Conservation (phyloP, 108 stramenopile genomes). For the Nannochloropsis gaditana region DNA sequence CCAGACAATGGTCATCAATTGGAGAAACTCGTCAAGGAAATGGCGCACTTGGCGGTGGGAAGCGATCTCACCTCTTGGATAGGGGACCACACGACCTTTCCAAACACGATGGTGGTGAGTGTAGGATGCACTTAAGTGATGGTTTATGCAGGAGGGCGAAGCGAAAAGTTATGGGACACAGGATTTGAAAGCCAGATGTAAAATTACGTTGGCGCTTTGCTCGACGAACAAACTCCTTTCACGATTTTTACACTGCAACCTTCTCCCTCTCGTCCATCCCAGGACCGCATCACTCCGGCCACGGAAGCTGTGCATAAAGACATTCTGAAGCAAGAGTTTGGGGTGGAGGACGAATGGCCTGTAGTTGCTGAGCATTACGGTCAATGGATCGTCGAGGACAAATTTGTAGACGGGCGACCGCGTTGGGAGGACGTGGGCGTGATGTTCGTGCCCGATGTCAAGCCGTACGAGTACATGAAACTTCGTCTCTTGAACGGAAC, state of each 20-base stretch:
- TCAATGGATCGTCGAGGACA: constrained; percentile 62
- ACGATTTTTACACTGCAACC: too few relatives aligned
- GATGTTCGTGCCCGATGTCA: constrained; percentile 54
- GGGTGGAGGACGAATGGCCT: constrained; percentile 54
- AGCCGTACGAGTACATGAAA: constrained; percentile 60
- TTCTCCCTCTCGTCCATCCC: background rate
- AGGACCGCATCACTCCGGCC: constrained; percentile 61
- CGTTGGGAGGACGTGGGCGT: constrained; percentile 42
- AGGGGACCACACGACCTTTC: constrained; percentile 55
- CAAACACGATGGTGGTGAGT: constrained; percentile 58
- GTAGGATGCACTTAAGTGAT: background rate
- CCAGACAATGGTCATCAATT: constrained; percentile 56
- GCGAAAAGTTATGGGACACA: background rate
- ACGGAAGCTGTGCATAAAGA: constrained; percentile 46
- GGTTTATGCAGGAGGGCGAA: background rate
- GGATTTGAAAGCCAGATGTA: background rate
- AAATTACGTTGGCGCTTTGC: too few relatives aligned
- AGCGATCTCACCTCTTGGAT: constrained; percentile 53
- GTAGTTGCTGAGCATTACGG: constrained; percentile 57
- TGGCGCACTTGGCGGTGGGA: constrained; percentile 31
- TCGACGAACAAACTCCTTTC: too few relatives aligned
- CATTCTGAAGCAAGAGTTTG: constrained; percentile 41
- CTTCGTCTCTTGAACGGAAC: constrained; percentile 58
- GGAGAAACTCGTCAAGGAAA: constrained; percentile 44
- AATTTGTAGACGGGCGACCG: constrained; percentile 54